Evolutionary conservation across 1,139 yeast genomes (phyloP).

Genomic region (Starmera stellimalicola): DNA sequence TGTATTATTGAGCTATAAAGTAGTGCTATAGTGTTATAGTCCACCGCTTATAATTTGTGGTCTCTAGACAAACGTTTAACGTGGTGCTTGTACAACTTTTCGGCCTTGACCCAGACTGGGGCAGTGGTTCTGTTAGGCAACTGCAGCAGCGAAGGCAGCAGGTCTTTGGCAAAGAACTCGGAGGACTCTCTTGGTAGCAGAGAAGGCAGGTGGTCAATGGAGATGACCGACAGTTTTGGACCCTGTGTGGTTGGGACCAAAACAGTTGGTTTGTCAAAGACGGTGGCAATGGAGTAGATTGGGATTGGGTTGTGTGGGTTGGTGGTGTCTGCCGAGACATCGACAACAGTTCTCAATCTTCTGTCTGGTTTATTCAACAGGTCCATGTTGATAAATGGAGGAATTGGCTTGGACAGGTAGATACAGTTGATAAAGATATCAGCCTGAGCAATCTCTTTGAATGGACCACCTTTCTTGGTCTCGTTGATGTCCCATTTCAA

Average conservation of each 20-base stretch:
- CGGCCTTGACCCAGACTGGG: constrained; percentile 89
- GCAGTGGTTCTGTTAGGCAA: constrained; percentile 73
- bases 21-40: background rate
- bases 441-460: constrained; percentile 75
- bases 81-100: constrained; percentile 72
- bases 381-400: constrained; percentile 76
- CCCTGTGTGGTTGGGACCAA: constrained; percentile 68
- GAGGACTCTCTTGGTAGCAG: constrained; percentile 95
- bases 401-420: constrained; percentile 84
- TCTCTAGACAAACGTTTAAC: constrained; percentile 51
- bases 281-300: constrained; percentile 82
- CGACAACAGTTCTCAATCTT: constrained; percentile 84
- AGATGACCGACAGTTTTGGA: constrained; percentile 81
- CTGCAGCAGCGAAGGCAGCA: constrained; percentile 79
- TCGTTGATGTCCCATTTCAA: constrained; percentile 95
- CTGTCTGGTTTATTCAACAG: constrained; percentile 54
- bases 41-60: constrained; percentile 23
- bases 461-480: constrained; percentile 96
- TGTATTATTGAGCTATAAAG: too few relatives aligned
- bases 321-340: constrained; percentile 97
- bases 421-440: constrained; percentile 95
- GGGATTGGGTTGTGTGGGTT: constrained; percentile 98
- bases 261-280: constrained; percentile 85
- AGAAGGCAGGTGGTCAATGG: constrained; percentile 96
- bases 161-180: constrained; percentile 77